phyloP scores from a whole-genome alignment of 1,284 basidiomycete genomes.

The Irpex sp. region DNA sequence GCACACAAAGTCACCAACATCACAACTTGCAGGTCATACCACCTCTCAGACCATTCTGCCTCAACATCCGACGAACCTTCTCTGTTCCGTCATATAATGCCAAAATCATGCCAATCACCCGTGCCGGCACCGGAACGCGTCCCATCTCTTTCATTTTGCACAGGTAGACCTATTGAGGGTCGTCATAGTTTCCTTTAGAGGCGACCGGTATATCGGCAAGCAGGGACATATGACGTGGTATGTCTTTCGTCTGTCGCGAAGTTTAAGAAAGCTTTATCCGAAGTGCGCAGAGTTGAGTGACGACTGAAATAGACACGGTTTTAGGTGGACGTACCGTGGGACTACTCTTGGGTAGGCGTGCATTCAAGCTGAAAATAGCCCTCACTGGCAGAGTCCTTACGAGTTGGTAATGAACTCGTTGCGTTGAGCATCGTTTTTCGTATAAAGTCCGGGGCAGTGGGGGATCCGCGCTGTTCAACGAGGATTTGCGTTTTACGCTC shows the following conservation, averaged over 20 bases:
- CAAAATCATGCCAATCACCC: not conserved
- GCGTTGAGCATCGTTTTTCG: no score
- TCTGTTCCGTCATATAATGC: not conserved
- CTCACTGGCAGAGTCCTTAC: no score
- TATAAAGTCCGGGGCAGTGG: no score
- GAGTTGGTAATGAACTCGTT: no score
- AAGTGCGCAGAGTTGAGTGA: not conserved
- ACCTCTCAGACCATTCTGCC: not conserved
- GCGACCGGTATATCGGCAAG: not conserved
- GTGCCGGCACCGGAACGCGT: not conserved
- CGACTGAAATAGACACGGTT: not conserved
- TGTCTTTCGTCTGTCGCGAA: not conserved
- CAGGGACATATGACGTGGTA: not conserved
- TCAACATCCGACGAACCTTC: not conserved
- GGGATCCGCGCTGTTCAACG: no score
- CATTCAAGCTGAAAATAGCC: not conserved
- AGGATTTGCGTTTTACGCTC: no score
- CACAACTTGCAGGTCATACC: not conserved
- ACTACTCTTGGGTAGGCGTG: not conserved
- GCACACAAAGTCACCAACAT: no score
- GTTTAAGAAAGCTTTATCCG: not conserved
- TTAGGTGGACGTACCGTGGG: not conserved
- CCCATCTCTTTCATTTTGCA: not conserved
- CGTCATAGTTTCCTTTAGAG: not conserved
- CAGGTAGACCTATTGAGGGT: not conserved